Evolutionary conservation across 202 grass and related monocot genomes (phyloP), one percentile per base, ranked within the genome.

Genomic region (Panicum hallii): DNA sequence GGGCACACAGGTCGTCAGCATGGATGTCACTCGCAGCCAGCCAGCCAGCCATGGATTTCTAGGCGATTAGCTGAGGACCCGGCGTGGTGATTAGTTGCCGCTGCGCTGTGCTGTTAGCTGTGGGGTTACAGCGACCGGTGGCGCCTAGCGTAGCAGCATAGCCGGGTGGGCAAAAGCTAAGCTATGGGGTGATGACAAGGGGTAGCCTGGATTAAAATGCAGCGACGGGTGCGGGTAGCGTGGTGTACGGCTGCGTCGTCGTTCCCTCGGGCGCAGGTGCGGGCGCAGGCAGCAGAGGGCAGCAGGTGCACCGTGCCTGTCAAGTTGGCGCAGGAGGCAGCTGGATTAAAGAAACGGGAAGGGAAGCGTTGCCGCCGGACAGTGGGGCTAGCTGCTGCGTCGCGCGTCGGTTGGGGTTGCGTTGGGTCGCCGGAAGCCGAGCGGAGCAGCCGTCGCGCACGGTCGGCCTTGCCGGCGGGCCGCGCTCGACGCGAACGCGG

Each of bases 41-140:
- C 34, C 34, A 34, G 3, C 34, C 34, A 38, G 36, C 36, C 36
- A 38, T 4, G 36, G 36, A 38, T 38, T 38, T 38, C 36, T 38
- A 26, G 72, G 10, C 14, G 36, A 50, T 30, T 72, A 57, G 52
- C 61, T 63, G 45, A 61, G 70, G 64, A 53, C 19, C 34, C 50
- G 16, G 43, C 36, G 5, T 16, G 78, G 36, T 53, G 81, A 64
- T 74, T 74, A 66, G 60, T 42, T 43, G 36, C 62, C n/a, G 17
- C 16, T 67, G 2, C 16, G 45, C 49, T 46, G 16, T 46, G 77
- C 4, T 23, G 2, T 78, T 49, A 61, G 63, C 63, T 58, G 72
- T 46, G 17, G 16, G 17, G 74, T 84, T 77, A 47, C 72, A 67
- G 73, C 14, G 47, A 9, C 10, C 71, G 5, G 5, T 62, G 60